Conservation (phyloP, 176 grass and related monocot genomes). For the Tillandsia leiboldiana region DNA sequence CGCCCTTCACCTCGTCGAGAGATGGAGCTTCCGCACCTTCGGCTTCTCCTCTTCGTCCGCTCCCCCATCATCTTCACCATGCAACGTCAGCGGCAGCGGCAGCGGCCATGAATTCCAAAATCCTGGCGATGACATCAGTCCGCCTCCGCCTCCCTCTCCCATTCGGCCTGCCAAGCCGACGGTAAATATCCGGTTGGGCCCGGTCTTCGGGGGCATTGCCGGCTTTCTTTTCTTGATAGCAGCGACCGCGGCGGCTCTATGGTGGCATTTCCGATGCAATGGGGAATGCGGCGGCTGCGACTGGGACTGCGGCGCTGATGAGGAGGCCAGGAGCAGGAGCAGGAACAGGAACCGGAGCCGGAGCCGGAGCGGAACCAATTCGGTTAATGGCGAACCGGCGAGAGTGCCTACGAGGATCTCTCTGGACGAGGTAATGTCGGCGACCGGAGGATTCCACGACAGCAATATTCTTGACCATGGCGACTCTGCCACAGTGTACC, state of each 20-base stretch:
- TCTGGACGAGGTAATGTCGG: constrained; percentile 40
- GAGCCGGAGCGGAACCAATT: not conserved
- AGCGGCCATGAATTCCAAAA: constrained; percentile 2
- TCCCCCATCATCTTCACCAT: not conserved
- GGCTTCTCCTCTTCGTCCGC: constrained; percentile 24
- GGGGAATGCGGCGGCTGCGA: not conserved
- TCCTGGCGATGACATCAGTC: constrained; percentile 5
- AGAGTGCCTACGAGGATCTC: constrained; percentile 25
- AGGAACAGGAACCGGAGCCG: too few relatives aligned
- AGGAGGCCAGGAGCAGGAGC: not conserved
- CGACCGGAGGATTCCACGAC: constrained; percentile 35
- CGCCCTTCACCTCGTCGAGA: constrained; percentile 51
- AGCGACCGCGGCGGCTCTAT: not conserved
- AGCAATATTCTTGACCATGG: constrained; percentile 46
- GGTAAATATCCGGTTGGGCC: constrained; percentile 4
- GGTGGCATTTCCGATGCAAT: not conserved
- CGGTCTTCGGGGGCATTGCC: constrained; percentile 19
- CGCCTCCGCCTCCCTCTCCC: not conserved
- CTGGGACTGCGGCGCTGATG: not conserved
- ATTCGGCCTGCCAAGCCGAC: too few relatives aligned
- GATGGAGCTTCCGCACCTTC: constrained; percentile 49
- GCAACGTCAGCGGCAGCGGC: constrained; percentile 6
- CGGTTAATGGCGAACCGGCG: constrained; percentile 11
- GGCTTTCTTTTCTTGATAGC: constrained; percentile 13
- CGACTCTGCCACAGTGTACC: constrained; percentile 44